phyloP scores from a whole-genome alignment of 179 eudicot genomes.

The Nepenthes alata region DNA sequence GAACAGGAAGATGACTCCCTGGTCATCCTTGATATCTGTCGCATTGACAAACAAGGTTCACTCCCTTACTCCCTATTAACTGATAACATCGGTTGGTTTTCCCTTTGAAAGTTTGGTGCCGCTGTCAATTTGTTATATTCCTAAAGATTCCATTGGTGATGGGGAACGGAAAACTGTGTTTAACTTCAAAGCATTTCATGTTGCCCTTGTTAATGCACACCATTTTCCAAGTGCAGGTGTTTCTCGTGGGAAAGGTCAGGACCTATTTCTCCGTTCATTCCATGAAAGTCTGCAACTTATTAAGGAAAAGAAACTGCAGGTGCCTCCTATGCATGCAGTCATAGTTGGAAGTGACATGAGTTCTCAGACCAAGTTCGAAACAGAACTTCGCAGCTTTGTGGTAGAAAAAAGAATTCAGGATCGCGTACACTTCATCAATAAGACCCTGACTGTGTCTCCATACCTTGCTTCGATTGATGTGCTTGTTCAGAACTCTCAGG shows the following conservation, averaged over 20 bases:
- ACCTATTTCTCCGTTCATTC: conserved; percentile 74
- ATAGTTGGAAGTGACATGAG: conserved; percentile 87
- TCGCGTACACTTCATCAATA: conserved; percentile 78
- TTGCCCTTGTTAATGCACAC: too few relatives aligned
- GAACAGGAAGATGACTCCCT: too few relatives aligned
- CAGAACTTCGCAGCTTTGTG: conserved; percentile 72
- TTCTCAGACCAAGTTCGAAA: conserved; percentile 77
- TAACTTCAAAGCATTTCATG: not conserved
- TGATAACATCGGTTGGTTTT: too few relatives aligned
- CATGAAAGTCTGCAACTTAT: conserved; percentile 67
- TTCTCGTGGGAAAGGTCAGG: conserved; percentile 95
- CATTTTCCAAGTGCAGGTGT: conserved; percentile 45
- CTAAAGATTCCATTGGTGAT: too few relatives aligned
- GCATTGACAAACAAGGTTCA: too few relatives aligned
- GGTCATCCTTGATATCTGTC: too few relatives aligned
- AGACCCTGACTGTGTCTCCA: conserved; percentile 81
- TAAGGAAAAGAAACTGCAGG: conserved; percentile 59
- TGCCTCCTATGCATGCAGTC: conserved; percentile 82
- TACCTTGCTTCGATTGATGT: conserved; percentile 86
- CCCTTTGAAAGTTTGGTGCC: too few relatives aligned
- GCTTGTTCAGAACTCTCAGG: conserved; percentile 93
- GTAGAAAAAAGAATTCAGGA: conserved; percentile 52
- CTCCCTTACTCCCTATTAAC: too few relatives aligned
- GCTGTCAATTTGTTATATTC: too few relatives aligned
- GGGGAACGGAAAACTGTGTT: not conserved